Base-by-base conservation (phyloP, 2,329 filamentous ascomycete species). In the Phyllosticta citriasiana region DNA sequence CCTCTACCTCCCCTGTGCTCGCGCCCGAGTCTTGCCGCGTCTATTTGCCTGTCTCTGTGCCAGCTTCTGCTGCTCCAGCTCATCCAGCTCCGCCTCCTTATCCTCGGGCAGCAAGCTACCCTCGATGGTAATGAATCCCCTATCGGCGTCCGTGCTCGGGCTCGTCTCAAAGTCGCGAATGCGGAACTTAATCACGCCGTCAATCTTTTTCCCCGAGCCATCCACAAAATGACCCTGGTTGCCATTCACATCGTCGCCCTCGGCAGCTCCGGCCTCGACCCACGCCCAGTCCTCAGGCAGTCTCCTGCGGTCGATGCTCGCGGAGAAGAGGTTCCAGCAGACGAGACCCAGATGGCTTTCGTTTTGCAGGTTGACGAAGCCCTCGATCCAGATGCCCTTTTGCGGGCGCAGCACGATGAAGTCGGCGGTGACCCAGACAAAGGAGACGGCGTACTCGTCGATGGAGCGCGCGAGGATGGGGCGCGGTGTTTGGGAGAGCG, bases 291-390 rank as follows among this genome's bases (percentile, higher is more conserved):
- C 82, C 14, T 77, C 74, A 0, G 94, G 94, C 16, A 99, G 78
- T 40, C 89, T 81, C 63, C 83, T 84, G 24, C 87, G 81, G 68
- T 93, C 88, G 63, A 99, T 89, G 53, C 88, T 90, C 1, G 93
- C 89, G 67, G 94, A 96, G 80, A 97, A 97, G 66, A 91, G 84
- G 73, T 93, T 93, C 76, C 91, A 92, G 72, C 91, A 94, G 10
- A 95, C 85, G 2, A 97, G 83, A 22, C 93, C 92, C 6, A 99
- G 81, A 70, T 97, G 91, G 6, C 90, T 91, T 67, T 94, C 89
- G 55, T 88, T 93, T 71, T 96, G 90, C 30, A 97, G 79, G 68
- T 93, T 94, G 61, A 97, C 83, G 66, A 82, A 86, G 10, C 91
- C 94, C 66, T 92, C 87, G 70, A 97, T 82, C 74, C 82, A 85